A percentile compares a stretch with the other conserved stretches of the same genome.
Evolutionary conservation across 2,329 filamentous ascomycete genomes (phyloP).

Genomic region (Aphanoascus verrucosus): DNA sequence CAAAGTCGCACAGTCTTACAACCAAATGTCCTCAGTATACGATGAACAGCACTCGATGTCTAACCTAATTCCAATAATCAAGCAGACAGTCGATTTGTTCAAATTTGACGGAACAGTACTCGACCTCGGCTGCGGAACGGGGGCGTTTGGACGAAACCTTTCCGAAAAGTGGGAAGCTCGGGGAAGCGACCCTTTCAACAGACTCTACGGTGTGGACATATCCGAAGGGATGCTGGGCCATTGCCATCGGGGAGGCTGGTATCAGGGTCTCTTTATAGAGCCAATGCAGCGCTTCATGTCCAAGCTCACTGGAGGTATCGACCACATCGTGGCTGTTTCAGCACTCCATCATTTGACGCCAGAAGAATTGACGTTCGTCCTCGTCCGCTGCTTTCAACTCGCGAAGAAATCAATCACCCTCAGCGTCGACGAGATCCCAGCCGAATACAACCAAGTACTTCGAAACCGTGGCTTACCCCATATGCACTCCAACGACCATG

Average conservation of each 20-base stretch:
- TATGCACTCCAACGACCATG: slow-evolving; percentile 7
- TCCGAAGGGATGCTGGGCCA: slow-evolving; percentile 12
- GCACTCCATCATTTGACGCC: slow-evolving; percentile 15
- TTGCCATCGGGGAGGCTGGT: slow-evolving; percentile 12
- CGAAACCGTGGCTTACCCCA: neutral
- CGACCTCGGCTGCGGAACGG: slow-evolving; percentile 19
- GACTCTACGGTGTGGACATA: slow-evolving; percentile 12
- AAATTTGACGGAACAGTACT: slow-evolving; percentile 15
- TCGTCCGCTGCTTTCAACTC: slow-evolving; percentile 17
- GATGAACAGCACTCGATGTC: neutral
- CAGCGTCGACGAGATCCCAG: slow-evolving; percentile 16
- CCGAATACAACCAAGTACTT: slow-evolving; percentile 10
- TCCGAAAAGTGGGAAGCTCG: slow-evolving; percentile 8
- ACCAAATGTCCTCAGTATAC: slow-evolving; percentile 8
- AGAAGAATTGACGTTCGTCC: slow-evolving; percentile 18
- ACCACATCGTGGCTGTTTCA: slow-evolving; percentile 17
- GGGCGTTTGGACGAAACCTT: slow-evolving; percentile 16
- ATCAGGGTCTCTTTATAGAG: slow-evolving; percentile 13
- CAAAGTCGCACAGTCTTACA: slow-evolving; percentile 5
- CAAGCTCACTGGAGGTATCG: slow-evolving; percentile 9
- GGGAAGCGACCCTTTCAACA: slow-evolving; percentile 5
- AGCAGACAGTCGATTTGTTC: neutral
- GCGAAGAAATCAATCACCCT: slow-evolving; percentile 17
- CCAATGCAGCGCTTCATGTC: slow-evolving; percentile 14
- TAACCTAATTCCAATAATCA: neutral